phyloP scores from a whole-genome alignment of 2,329 filamentous ascomycete genomes.

The Metarhizium brunneum region DNA sequence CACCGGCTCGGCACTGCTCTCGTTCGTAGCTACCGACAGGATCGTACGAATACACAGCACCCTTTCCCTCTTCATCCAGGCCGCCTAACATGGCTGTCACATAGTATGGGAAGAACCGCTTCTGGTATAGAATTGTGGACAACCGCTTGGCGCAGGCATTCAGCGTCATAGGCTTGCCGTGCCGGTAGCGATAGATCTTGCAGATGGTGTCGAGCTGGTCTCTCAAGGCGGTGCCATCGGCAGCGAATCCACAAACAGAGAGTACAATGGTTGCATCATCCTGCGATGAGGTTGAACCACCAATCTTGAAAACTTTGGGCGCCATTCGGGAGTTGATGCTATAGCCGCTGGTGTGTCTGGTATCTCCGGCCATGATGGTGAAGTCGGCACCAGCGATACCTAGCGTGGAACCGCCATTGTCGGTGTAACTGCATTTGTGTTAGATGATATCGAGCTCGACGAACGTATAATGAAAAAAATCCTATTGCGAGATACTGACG shows the following conservation, averaged over 20 bases:
- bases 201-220: constrained; percentile 89
- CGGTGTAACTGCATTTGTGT: constrained; percentile 64
- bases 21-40: constrained; percentile 96
- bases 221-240: constrained; percentile 87
- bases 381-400: constrained; percentile 93
- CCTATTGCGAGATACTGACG: constrained; percentile 46
- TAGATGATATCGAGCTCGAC: background rate
- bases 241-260: constrained; percentile 91
- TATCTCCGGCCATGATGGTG: constrained; percentile 94
- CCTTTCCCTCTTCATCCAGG: constrained; percentile 87
- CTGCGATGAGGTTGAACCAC: constrained; percentile 78
- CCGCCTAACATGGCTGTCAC: constrained; percentile 90
- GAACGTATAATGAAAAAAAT: background rate
- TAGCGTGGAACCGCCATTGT: constrained; percentile 94
- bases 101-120: constrained; percentile 99
- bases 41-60: constrained; percentile 94
- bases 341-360: constrained; percentile 89
- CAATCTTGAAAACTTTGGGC: constrained; percentile 96
- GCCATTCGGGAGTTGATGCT: constrained; percentile 96
- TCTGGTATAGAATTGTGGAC: constrained; percentile 90
- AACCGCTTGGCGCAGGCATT: constrained; percentile 91
- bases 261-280: constrained; percentile 80
- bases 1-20: constrained; percentile 89
- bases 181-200: constrained; percentile 98
- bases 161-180: constrained; percentile 92